Base-by-base conservation (phyloP, 768 basidiomycete genomes). In the Boletus rufocinnamomeus region DNA sequence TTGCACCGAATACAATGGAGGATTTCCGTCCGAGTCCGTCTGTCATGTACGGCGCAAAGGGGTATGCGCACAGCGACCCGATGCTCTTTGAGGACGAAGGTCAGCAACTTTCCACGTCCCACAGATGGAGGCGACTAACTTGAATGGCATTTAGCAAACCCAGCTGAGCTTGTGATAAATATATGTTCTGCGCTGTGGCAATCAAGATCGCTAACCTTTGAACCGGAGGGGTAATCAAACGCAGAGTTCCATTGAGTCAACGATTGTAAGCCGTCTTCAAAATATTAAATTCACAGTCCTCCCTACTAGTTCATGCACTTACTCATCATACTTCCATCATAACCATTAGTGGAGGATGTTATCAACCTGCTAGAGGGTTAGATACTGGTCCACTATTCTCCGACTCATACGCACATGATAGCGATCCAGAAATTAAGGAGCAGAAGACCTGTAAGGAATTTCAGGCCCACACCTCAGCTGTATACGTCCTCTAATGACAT, bases 381-480 rank as follows among this genome's bases (percentile, higher is more conserved):
- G 47, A 10, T 25, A 38, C 23, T n/a, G 2, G 14, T 13, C 6
- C 19, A 30, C 23, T 27, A 14, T 30, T 28, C 10, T 48, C 35
- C 3, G 8, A 27, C 27, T 47, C 35, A n/a, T 30, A 72, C 83
- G 57, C 58, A 83, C 83, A 86, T 77, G 30, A 88, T 74, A 41
- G 83, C 71, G 60, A 88, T 84, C 87, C 88, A 88, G 40, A 73
- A 79, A 68, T 89, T 84, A 56, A 88, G 81, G 44, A 71, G 62
- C 56, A 87, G 80, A 66, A 87, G 69, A 60, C 65, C 85, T 85
- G 43, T 37, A 30, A 54, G 30, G 34, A 30, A 10, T 17, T 40
- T 57, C 35, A 52, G 47, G 16, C 8, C 21, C 30, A 17, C 17
- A 37, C 19, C 10, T 37, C 16, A 46, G 2, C 4, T 45, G 16